Evolutionary conservation across 176 grass and related monocot genomes (phyloP), one percentile per base, ranked within the genome.

Genomic region (sorghum (Sorghum bicolor)): DNA sequence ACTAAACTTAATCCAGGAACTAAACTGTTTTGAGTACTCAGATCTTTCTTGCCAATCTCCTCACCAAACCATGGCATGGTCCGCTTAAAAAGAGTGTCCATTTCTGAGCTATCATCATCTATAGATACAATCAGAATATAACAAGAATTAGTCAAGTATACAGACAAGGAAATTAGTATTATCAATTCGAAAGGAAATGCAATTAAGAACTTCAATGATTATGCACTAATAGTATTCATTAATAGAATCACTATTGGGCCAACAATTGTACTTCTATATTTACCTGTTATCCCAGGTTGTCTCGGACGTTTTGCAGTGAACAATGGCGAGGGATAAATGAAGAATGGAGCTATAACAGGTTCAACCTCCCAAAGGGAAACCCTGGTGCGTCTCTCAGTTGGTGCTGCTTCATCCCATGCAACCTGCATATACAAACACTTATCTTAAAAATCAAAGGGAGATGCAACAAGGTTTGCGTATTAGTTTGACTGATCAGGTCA

Each of bases 341-440:
- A 88, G 61, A 92, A 94, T 61, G 94, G 90, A 81, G 88, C 74
- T 2, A 87, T 74, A 37, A 94, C 75, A 73, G 94, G 94, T 64
- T 93, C 94, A 53, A 96, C 82, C 32, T 93, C 94, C 94, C 91
- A 96, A 11, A 96, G 69, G 33, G 94, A 96, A 66, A 96, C 91
- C 65, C 94, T 90, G 72, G 74, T 86, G 25, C 75, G 83, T 63
- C 88, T 93, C 81, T 96, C 91, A 72, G 80, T 79, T 64, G 91
- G 76, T 57, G 82, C 85, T 10, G 94, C 92, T 83, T 96, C 94
- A 89, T 93, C 94, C 94, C 94, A 93, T 75, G 87, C 90, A 55
- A 96, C 94, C 94, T 96, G 71, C 87, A 83, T 68, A 76, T 64
- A 75, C 22, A 83, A 62, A 61, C 68, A 80, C 33, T 67, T 80